A percentile compares a stretch with the other conserved stretches of the same genome.
Evolutionary conservation across 2,329 filamentous ascomycete genomes (phyloP).

Genomic region (Colletotrichum navitas): DNA sequence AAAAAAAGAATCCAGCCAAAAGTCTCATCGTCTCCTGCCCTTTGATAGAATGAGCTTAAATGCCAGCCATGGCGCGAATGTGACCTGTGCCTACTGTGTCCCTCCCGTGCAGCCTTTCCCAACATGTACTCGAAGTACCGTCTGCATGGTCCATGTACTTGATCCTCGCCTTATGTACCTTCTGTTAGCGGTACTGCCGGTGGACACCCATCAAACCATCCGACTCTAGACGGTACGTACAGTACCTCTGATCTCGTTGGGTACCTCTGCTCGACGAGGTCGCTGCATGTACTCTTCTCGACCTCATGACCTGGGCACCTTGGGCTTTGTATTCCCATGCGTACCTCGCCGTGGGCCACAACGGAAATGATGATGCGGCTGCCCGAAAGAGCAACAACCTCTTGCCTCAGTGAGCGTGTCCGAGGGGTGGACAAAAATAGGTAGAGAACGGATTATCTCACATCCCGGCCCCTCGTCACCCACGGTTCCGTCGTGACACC

Average conservation of each 20-base stretch:
- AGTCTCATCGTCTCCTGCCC: background rate
- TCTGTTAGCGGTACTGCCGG: slow-evolving; percentile 35
- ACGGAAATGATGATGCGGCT: background rate
- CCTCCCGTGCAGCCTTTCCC: slow-evolving; percentile 5
- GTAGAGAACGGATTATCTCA: background rate
- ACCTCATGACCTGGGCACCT: background rate
- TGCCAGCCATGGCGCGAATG: background rate
- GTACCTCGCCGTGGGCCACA: background rate
- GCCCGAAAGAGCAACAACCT: background rate
- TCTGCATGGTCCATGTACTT: slow-evolving; percentile 31
- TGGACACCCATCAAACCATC: slow-evolving; percentile 37
- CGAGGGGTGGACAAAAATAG: background rate
- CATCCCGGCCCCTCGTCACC: background rate
- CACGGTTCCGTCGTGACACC: background rate
- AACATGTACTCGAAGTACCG: slow-evolving; percentile 31
- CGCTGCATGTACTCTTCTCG: slow-evolving; percentile 11
- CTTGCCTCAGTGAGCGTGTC: background rate
- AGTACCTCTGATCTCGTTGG: slow-evolving; percentile 21
- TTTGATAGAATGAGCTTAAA: background rate
- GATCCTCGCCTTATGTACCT: slow-evolving; percentile 35
- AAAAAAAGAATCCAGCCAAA: background rate
- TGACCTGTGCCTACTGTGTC: slow-evolving; percentile 11
- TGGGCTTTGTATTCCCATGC: background rate
- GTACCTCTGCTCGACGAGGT: slow-evolving; percentile 14
- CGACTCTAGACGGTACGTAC: slow-evolving; percentile 37